Base-by-base conservation (phyloP, 495 filamentous ascomycete species). In the Stereocaulon alpinum region DNA sequence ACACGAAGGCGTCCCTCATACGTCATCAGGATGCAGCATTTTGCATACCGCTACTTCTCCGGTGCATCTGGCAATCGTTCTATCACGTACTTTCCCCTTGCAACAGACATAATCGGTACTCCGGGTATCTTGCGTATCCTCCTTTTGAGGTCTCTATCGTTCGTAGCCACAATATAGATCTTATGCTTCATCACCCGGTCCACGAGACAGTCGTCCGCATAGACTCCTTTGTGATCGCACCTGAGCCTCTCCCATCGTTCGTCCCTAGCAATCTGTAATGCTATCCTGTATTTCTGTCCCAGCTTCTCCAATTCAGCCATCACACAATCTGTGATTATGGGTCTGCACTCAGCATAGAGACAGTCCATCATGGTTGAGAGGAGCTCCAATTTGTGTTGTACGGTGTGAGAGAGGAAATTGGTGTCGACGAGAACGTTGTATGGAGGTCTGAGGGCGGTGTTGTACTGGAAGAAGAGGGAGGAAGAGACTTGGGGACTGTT, bases 151-250 rank as follows among this genome's bases (percentile, higher is more conserved):
- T 81, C 74, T 55, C 74, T 71, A 62, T 65, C 66, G 15, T 68
- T 69, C 12, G 61, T 67, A 1, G 61, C 58, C 18, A 64, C 64
- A 37, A 67, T 58, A 9, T 62, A 63, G 44, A 59, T 84, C 65
- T 85, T 82, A 64, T 86, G 83, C 70, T 85, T 86, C 65, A 73
- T 80, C 24, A 94, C 83, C 27, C 91, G 77, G 69, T 96, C 92
- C 15, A 96, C 91, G 10, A 97, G 80, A 67, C 91, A 96, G 63
- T 96, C 91, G 77, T 95, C 91, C n/a, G 91, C 91, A 76, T 95
- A 96, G 2, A 85, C 84, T 12, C 91, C 91, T 71, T 87, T 86
- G 72, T 96, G 92, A 66, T 89, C 86, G 69, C 92, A 97, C 63
- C 82, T 79, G 40, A 96, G 67, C 52, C 91, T 73, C 67, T 91